Percentiles rank a stretch among this genome's conserved stretches.
phyloP scores from a whole-genome alignment of 2,329 filamentous ascomycete genomes.

The Sphaerostilbella broomeana region DNA sequence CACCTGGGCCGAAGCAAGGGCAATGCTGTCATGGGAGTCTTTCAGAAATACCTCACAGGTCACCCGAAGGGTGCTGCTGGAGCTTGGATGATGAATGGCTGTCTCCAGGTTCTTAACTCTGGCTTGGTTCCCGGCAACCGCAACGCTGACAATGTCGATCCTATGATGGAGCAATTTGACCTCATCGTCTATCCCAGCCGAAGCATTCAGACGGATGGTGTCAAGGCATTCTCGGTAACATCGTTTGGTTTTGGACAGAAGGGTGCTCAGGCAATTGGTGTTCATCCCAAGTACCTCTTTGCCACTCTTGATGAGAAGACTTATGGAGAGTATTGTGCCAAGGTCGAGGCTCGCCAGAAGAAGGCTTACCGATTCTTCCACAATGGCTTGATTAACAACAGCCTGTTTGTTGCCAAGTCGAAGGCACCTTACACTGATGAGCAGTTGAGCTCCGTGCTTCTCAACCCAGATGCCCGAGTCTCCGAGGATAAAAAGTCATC shows the following conservation, averaged over 20 bases:
- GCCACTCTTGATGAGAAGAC: slow-evolving; percentile 85
- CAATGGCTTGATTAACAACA: slow-evolving; percentile 96
- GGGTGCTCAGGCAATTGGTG: slow-evolving; percentile 93
- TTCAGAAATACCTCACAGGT: slow-evolving; percentile 98
- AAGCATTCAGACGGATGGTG: slow-evolving; percentile 90
- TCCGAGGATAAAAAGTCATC: slow-evolving; percentile 78
- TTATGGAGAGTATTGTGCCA: slow-evolving; percentile 74
- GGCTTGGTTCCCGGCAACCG: slow-evolving; percentile 94
- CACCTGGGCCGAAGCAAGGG: slow-evolving; percentile 95
- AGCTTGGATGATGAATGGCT: slow-evolving; percentile 99
- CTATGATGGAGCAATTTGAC: slow-evolving; percentile 95
- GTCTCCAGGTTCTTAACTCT: slow-evolving; percentile 87
- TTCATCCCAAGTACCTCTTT: slow-evolving; percentile 93
- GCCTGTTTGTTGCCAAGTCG: slow-evolving; percentile 90
- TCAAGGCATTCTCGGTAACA: slow-evolving; percentile 98
- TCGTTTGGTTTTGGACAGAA: slow-evolving; percentile 99
- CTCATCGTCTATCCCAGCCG: slow-evolving; percentile 96
- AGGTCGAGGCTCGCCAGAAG: slow-evolving; percentile 92
- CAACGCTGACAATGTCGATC: slow-evolving; percentile 95
- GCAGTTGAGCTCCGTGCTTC: slow-evolving; percentile 79
- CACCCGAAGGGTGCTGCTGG: slow-evolving; percentile 98
- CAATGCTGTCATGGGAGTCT: slow-evolving; percentile 91
- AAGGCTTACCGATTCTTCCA: slow-evolving; percentile 99
- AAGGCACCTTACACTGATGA: slow-evolving; percentile 85
- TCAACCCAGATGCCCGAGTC: slow-evolving; percentile 90